Conservation (phyloP, 73 alveolate genomes). For the Diophrys appendiculata region DNA sequence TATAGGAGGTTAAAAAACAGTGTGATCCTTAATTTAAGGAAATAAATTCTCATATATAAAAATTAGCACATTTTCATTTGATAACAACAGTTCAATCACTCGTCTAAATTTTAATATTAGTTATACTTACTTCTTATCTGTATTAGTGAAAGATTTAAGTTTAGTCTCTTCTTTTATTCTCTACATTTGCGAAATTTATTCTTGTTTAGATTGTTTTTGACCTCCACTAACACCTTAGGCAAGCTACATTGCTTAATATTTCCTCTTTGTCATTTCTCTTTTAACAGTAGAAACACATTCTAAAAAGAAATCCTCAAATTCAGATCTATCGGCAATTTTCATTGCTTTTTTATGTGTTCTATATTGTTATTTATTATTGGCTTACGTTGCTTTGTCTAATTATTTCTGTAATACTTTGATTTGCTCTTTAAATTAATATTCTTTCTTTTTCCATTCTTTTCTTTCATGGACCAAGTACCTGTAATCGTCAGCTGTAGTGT, state of each 20-base stretch:
- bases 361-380: too few relatives aligned
- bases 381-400: neutral
- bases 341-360: neutral
- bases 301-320: neutral
- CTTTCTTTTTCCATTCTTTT: neutral
- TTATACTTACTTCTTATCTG: conserved; percentile 51
- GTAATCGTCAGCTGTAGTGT: too few relatives aligned
- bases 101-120: neutral
- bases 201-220: neutral
- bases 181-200: neutral
- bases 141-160: conserved; percentile 50
- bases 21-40: conserved; percentile 26
- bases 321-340: neutral
- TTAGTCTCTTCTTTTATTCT: conserved; percentile 10
- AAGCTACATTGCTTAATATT: neutral
- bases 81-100: conserved; percentile 39
- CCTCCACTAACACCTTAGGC: neutral
- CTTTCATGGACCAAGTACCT: neutral
- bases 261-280: neutral
- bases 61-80: conserved; percentile 69
- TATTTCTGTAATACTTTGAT: neutral
- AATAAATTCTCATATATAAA: conserved; percentile 66
- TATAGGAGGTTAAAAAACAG: neutral
- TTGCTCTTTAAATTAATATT: neutral
- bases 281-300: neutral